Evolutionary conservation across 805 yeast species (phyloP), one percentile per base, ranked within the genome.

Genomic region (Tetrapisispora arboricola): DNA sequence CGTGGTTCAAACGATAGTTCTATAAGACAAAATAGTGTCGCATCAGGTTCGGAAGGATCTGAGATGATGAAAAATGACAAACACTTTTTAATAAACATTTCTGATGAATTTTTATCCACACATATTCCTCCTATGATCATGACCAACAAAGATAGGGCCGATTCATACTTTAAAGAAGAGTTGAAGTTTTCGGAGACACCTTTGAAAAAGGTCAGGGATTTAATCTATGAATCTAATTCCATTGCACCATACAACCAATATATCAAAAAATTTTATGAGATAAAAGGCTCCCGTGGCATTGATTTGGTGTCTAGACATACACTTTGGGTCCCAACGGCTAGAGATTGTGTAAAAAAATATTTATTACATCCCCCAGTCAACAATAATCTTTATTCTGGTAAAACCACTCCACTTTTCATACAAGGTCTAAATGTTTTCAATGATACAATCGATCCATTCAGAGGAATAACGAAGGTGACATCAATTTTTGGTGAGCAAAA

Each of bases 401-500:
- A 51, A 32, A 45, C 51, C 5, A 46, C 52, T 32, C 57, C 59
- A 1, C 36, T 56, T 6, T 56, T 55, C 35, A 44, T 52, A 13
- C 49, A 49, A 28, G 58, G 55, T 15, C 24, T 43, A 13, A 48
- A 52, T 22, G 46, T 49, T 29, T 45, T 56, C 8, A 50, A 53
- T 16, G n/a, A 40, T n/a, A 22, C 16, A 22, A 24, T 28, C 6
- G 60, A 56, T 40, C 38, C 49, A 1, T 53, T 49, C 40, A 47
- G 49, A 11, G 61, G 65, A 11, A 44, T 56, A 21, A 47, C 58
- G 1, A 43, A 45, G 6, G 43, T 53, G 12, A 53, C 57, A 4
- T 55, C 61, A 0, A 36, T 68, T 0, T 57, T 72, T 38, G 66
- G 73, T 2, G 63, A 58, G 24, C 51, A 46, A 6, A 62, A 64